These are phyloP conservation scores for Citeromyces matritensis DNA, from an alignment of 805 yeast genomes.

Conservation along the genomic window DNA sequence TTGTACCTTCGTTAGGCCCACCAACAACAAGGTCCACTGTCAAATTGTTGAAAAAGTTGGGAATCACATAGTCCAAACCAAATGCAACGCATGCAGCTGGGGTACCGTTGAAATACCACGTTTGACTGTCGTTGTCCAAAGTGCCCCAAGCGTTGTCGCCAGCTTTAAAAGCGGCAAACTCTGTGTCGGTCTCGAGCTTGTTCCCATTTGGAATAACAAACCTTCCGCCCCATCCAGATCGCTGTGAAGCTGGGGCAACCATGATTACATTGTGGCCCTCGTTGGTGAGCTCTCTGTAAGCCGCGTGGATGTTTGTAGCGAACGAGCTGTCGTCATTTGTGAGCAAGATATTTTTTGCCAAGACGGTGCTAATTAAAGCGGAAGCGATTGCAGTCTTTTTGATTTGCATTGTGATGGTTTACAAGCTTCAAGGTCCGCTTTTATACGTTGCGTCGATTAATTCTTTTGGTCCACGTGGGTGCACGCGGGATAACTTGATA, in stretches of 20 bases:
- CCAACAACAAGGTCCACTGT: conserved; percentile 31
- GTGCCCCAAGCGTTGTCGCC: conserved; percentile 45
- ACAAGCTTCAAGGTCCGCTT: no score
- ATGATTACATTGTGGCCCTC: conserved; percentile 35
- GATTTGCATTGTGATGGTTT: no score
- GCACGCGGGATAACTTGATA: no score
- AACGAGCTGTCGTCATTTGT: conserved; percentile 48
- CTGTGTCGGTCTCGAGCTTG: conserved; percentile 26
- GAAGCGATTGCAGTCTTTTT: no score
- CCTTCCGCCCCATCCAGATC: conserved; percentile 42
- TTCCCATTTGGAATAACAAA: conserved; percentile 24
- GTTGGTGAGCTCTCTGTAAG: conserved; percentile 26
- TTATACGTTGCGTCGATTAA: no score
- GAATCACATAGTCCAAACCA: conserved; percentile 30
- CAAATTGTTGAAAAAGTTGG: conserved; percentile 24
- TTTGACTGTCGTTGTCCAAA: conserved; percentile 21
- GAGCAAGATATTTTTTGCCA: conserved; percentile 26
- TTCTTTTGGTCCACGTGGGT: no score
- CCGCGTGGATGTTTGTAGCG: conserved; percentile 39
- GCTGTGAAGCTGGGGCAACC: conserved; percentile 36
- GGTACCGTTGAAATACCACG: conserved; percentile 43
- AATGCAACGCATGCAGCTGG: conserved; percentile 37
- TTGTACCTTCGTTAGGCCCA: conserved; percentile 40
- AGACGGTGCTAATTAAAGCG: conserved; percentile 4
- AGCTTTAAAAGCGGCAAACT: conserved; percentile 25